phyloP scores from a whole-genome alignment of 1,139 yeast species.

The Lodderomyces parapsilosis region DNA sequence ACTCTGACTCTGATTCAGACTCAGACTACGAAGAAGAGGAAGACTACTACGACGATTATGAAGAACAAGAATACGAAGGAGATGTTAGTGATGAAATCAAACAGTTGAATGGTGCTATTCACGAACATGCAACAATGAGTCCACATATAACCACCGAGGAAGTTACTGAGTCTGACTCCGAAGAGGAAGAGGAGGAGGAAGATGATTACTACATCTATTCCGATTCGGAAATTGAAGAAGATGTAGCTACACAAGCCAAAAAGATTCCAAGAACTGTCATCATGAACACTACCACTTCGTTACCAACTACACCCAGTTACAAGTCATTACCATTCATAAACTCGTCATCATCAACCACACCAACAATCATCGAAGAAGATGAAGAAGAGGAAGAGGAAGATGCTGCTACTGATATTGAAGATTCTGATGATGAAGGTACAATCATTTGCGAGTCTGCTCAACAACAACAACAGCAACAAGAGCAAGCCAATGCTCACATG shows the following conservation, averaged over 20 bases:
- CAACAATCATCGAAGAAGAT: conserved; percentile 26
- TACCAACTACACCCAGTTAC: conserved; percentile 12
- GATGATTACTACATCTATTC: conserved; percentile 32
- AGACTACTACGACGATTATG: conserved; percentile 13
- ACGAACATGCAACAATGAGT: conserved; percentile 1
- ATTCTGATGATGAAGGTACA: conserved; percentile 10
- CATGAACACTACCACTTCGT: background rate
- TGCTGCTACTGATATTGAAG: conserved; percentile 13
- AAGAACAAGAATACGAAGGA: conserved; percentile 13
- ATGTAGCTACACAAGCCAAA: conserved; percentile 14
- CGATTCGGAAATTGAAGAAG: conserved; percentile 21
- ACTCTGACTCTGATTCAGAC: conserved; percentile 20
- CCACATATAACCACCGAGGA: conserved; percentile 4
- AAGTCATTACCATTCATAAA: conserved; percentile 26
- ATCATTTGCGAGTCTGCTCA: background rate
- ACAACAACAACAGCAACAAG: conserved; percentile 6
- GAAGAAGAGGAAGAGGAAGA: conserved; percentile 19
- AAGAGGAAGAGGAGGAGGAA: conserved; percentile 4
- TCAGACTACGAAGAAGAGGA: conserved; percentile 5
- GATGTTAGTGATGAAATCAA: conserved; percentile 5
- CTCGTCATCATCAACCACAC: conserved; percentile 19
- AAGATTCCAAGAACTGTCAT: conserved; percentile 10
- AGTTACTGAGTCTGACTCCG: conserved; percentile 5
- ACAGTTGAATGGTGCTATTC: conserved; percentile 5
- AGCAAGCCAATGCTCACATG: too few species aligned